Evolutionary conservation across 352 stramenopile genomes (phyloP), one percentile per base, ranked within the genome.

Genomic region (Halophytophthora polymorphica): DNA sequence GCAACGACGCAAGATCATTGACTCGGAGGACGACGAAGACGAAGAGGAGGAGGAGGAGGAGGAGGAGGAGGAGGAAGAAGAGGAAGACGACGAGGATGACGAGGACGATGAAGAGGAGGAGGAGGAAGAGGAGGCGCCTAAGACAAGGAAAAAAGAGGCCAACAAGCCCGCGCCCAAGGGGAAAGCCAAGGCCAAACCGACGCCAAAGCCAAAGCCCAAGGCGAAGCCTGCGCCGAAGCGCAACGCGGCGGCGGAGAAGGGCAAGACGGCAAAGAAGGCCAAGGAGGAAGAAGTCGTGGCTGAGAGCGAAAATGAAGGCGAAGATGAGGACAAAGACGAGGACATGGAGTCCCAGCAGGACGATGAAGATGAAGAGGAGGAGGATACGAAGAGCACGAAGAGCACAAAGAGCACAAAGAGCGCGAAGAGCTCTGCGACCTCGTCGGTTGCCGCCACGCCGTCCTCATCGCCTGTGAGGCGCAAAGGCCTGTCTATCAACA

Each of bases 401-500:
- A 67, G 25, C 19, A 31, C n/a, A n/a, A n/a, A n/a, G 61, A 64
- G 36, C 41, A 35, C 4, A 54, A 61, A 18, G 63, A 67, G 7
- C 53, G 56, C 12, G 53, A 62, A 18, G 56, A 61, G 45, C 25
- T 44, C 37, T 15, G 54, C 47, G 13, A 72, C 55, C 40, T 56
- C 69, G 29, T 78, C 64, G 11, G 58, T 47, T 2, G 39, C 61
- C 1, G 39, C 45, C 6, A 71, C 73, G 11, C 65, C 70, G 3
- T 61, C 53, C 0, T 69, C 68, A 12, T 82, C 73, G 5, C 69
- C 73, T 49, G 56, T 63, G 15, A 69, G 72, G 17, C 67, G 61
- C 14, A 83, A 77, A 38, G 58, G 65, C 45, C 63, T 86, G n/a
- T 82, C 76, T 8, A 82, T 88, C 55, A 66, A 83, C 35, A 71